Evolutionary conservation across 2,329 filamentous ascomycete species (phyloP).

Genomic region (Rasamsonia emersonii): DNA sequence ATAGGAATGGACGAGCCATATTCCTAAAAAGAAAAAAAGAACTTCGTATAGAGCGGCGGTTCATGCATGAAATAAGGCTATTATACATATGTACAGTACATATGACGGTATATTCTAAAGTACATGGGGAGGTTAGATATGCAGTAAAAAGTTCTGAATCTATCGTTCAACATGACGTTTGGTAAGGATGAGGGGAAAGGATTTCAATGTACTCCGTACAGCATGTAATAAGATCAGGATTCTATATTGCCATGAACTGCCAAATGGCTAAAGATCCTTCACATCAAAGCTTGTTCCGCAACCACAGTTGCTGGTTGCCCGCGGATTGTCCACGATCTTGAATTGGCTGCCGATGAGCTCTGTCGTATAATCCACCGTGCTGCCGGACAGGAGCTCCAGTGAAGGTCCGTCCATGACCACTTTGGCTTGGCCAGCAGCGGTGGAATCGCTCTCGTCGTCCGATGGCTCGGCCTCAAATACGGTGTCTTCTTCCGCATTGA

Average conservation of each 20-base stretch:
- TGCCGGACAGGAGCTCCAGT: conserved; percentile 79
- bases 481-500: conserved; percentile 70
- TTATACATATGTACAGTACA: too few relatives aligned
- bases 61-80: too few relatives aligned
- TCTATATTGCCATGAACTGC: not conserved
- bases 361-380: conserved; percentile 92
- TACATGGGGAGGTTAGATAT: too few relatives aligned
- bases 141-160: too few relatives aligned
- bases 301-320: conserved; percentile 87
- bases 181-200: too few relatives aligned
- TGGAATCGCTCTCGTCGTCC: conserved; percentile 17
- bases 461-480: conserved; percentile 62
- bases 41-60: too few relatives aligned
- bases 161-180: too few relatives aligned
- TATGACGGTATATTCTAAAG: too few relatives aligned
- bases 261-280: conserved; percentile 45
- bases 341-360: conserved; percentile 94
- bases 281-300: conserved; percentile 98
- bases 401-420: conserved; percentile 84
- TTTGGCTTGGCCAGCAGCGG: conserved; percentile 53
- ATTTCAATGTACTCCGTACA: not conserved
- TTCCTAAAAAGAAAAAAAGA: too few relatives aligned
- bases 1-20: too few relatives aligned
- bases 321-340: conserved; percentile 89
- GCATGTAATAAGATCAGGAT: not conserved